Conservation (phyloP, 768 basidiomycete genomes). For the Pleurotus djamor region DNA sequence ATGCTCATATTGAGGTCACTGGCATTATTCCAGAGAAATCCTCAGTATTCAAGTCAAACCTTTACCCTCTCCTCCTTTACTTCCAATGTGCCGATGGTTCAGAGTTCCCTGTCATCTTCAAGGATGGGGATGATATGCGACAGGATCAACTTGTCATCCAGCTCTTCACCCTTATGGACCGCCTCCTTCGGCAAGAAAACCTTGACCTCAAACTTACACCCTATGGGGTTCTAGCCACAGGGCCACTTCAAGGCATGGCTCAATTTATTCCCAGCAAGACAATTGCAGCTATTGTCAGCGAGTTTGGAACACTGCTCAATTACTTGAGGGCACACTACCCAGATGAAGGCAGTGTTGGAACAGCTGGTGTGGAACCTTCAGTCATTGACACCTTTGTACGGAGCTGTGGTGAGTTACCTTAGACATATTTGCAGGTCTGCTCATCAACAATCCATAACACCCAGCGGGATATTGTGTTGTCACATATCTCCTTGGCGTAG, state of each 20-base stretch:
- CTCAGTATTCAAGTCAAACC: slow-evolving; percentile 95
- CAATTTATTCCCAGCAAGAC: slow-evolving; percentile 97
- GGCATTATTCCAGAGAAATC: slow-evolving; percentile 92
- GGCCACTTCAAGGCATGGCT: slow-evolving; percentile 89
- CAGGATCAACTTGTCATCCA: slow-evolving; percentile 99
- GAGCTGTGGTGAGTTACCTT: slow-evolving; percentile 77
- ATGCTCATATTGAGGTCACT: slow-evolving; percentile 80
- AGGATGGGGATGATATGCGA: slow-evolving; percentile 97
- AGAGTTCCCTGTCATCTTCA: slow-evolving; percentile 96
- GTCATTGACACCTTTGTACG: slow-evolving; percentile 96
- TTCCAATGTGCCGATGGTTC: slow-evolving; percentile 84
- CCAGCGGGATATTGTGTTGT: slow-evolving; percentile 97
- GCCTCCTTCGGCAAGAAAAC: slow-evolving; percentile 90
- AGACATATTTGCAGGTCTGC: no score
- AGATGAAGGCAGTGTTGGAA: slow-evolving; percentile 93
- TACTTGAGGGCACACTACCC: slow-evolving; percentile 86
- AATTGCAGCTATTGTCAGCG: slow-evolving; percentile 91
- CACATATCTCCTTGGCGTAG: slow-evolving; percentile 94
- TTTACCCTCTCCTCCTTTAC: slow-evolving; percentile 87
- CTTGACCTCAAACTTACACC: slow-evolving; percentile 89
- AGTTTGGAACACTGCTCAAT: slow-evolving; percentile 84
- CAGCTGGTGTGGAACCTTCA: slow-evolving; percentile 90
- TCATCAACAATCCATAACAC: no score
- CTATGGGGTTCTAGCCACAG: slow-evolving; percentile 92
- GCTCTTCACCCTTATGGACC: slow-evolving; percentile 98